phyloP scores from a whole-genome alignment of 106 monocot species.

The Apostasia shenzhenica region DNA sequence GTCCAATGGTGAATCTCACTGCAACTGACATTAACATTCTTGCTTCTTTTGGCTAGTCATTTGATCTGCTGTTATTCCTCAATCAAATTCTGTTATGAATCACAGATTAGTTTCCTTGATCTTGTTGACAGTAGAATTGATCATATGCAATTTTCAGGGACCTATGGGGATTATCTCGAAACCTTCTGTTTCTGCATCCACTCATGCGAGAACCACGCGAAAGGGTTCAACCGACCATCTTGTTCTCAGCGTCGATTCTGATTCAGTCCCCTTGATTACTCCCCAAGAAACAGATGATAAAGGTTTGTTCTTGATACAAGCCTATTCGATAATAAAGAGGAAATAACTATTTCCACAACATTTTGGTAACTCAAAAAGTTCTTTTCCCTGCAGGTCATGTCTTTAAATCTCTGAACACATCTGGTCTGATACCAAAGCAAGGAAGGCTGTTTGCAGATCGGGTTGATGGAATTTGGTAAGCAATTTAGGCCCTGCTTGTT shows the following conservation, averaged over 20 bases:
- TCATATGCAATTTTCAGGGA: conserved; percentile 34
- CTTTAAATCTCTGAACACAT: conserved; percentile 82
- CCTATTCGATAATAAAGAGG: not conserved
- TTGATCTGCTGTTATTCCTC: too few species aligned
- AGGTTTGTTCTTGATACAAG: conserved; percentile 31
- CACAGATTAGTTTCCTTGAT: too few species aligned
- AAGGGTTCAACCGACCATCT: conserved; percentile 89
- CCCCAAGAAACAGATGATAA: conserved; percentile 72
- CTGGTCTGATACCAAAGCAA: conserved; percentile 87
- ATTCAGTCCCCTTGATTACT: conserved; percentile 47
- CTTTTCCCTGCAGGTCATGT: conserved; percentile 56
- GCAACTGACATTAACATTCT: too few species aligned
- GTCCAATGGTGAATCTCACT: too few species aligned
- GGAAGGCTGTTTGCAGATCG: conserved; percentile 84
- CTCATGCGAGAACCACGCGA: conserved; percentile 60
- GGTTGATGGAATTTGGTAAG: conserved; percentile 92
- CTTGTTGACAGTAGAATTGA: too few species aligned
- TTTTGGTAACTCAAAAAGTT: conserved; percentile 6
- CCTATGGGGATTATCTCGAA: conserved; percentile 41
- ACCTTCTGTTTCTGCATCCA: conserved; percentile 37
- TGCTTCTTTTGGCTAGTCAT: too few species aligned
- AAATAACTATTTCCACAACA: not conserved
- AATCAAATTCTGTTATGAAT: too few species aligned
- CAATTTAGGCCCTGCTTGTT: not conserved
- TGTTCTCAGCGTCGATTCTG: conserved; percentile 57